Conservation (phyloP, 768 basidiomycete species). For the Kwoniella botswanensis region DNA sequence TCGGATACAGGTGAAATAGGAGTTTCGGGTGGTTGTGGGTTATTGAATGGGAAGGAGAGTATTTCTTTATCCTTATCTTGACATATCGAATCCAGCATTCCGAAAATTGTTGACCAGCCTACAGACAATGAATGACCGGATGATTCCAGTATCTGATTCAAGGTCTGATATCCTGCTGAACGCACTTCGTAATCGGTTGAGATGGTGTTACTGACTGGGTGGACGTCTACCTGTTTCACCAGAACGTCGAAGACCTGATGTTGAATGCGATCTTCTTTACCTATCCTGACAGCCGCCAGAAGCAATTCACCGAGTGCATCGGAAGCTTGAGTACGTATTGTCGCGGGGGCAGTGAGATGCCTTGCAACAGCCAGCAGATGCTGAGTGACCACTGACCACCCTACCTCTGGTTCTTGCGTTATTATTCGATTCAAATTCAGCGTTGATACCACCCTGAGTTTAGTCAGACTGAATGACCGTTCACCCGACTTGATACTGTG, state of each 20-base stretch:
- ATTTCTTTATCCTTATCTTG: slow-evolving; percentile 42
- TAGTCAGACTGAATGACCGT: slow-evolving; percentile 78
- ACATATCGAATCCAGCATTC: slow-evolving; percentile 89
- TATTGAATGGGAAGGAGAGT: slow-evolving; percentile 1
- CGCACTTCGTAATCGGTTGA: slow-evolving; percentile 74
- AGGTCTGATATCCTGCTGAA: slow-evolving; percentile 82
- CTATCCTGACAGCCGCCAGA: slow-evolving; percentile 63
- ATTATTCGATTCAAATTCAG: slow-evolving; percentile 88
- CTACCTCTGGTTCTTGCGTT: slow-evolving; percentile 77
- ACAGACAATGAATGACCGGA: slow-evolving; percentile 88
- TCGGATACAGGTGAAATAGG: slow-evolving; percentile 36
- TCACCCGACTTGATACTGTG: slow-evolving; percentile 84
- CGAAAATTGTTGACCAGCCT: slow-evolving; percentile 93
- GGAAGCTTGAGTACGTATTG: slow-evolving; percentile 86
- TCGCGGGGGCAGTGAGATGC: slow-evolving; percentile 68
- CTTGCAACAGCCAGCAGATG: slow-evolving; percentile 81
- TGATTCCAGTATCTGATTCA: slow-evolving; percentile 87
- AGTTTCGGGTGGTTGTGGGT: slow-evolving; percentile 56
- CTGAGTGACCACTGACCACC: slow-evolving; percentile 79
- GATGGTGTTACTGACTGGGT: slow-evolving; percentile 59
- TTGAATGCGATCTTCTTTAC: slow-evolving; percentile 65
- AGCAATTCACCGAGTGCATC: slow-evolving; percentile 84
- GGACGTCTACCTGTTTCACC: slow-evolving; percentile 70
- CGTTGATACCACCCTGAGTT: slow-evolving; percentile 76
- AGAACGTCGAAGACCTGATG: slow-evolving; percentile 83